Evolutionary conservation across 306 rosid genomes (phyloP), one percentile per base, ranked within the genome.

Genomic region (Sophora flavescens): DNA sequence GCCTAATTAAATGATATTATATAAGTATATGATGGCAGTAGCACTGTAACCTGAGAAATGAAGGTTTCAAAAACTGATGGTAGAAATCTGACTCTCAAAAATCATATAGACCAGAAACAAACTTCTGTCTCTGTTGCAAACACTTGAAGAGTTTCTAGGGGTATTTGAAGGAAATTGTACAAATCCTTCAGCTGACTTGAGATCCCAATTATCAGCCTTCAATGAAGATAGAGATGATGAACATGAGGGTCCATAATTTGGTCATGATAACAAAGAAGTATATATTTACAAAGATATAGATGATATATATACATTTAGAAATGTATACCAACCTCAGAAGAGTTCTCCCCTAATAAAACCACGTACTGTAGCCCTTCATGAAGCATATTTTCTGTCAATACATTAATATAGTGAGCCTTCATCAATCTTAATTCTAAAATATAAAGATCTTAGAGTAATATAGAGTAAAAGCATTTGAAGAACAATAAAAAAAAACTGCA

Each of bases 151-250:
- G 79, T 84, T 84, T 77, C 68, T 62, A 26, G 51, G 54, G 53
- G 64, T 64, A 70, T 75, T 86, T 70, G 87, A 78, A 84, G 96
- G 89, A 32, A 95, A 82, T 35, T 48, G 88, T 32, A 70, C 81
- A 73, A 83, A 76, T 88, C 81, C 89, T 76, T 92, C 87, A 69
- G 85, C 89, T 26, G 96, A 83, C 80, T 83, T 87, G 50, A 92
- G 93, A 88, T 95, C 99, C 99, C 97, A 95, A 82, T 92, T 84
- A 80, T 89, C 97, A 84, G 90, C 96, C 99, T 95, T 84, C 15
- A 81, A 70, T 63, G 73, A 79, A 48, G 77, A 74, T 47, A 71
- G 71, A 74, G 69, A 11, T 36, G 28, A 73, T 79, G 48, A 80
- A 80, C 67, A 65, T 64, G 48, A 6, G 32, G 38, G 50, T 26